These are phyloP conservation scores for Xylaria grammica DNA, from an alignment of 495 filamentous ascomycete species.

Conservation along the genomic window DNA sequence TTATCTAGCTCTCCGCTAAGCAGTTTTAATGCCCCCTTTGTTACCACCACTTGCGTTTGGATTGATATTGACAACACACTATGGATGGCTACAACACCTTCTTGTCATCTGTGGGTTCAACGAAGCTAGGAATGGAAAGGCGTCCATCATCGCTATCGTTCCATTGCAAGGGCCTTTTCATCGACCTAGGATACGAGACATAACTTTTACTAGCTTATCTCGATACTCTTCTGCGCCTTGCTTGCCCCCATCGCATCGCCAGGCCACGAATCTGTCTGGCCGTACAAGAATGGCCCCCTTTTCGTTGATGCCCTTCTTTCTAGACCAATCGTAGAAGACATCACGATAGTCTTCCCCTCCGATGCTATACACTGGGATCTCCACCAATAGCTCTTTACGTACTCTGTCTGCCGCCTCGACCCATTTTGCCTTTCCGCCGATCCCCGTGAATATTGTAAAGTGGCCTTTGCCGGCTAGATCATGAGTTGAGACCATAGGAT, in stretches of 20 bases:
- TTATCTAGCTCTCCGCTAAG: too few species aligned
- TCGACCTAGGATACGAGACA: constrained; percentile 12
- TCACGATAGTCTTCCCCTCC: constrained; percentile 49
- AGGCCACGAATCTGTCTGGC: constrained; percentile 52
- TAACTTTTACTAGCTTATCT: neutral
- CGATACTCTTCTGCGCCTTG: neutral
- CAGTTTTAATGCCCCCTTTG: too few species aligned
- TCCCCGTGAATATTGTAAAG: constrained; percentile 56
- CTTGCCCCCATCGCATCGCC: constrained; percentile 34
- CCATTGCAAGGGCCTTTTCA: too few species aligned
- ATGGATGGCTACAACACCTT: too few species aligned
- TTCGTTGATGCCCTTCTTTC: constrained; percentile 43
- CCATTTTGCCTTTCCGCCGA: constrained; percentile 48
- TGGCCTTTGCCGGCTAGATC: constrained; percentile 57
- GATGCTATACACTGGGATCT: constrained; percentile 40
- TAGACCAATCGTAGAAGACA: constrained; percentile 44
- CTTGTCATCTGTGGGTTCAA: too few species aligned
- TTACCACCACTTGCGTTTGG: too few species aligned
- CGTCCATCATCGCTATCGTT: too few species aligned
- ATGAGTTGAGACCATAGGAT: constrained; percentile 48
- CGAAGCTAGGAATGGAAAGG: too few species aligned
- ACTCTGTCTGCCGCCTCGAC: constrained; percentile 30
- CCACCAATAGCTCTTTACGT: constrained; percentile 26
- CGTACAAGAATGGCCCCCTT: constrained; percentile 48
- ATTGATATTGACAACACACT: too few species aligned